Percentiles rank a stretch among this genome's conserved stretches.
phyloP scores from a whole-genome alignment of 495 filamentous ascomycete genomes.

The Penicillium flavigenum region DNA sequence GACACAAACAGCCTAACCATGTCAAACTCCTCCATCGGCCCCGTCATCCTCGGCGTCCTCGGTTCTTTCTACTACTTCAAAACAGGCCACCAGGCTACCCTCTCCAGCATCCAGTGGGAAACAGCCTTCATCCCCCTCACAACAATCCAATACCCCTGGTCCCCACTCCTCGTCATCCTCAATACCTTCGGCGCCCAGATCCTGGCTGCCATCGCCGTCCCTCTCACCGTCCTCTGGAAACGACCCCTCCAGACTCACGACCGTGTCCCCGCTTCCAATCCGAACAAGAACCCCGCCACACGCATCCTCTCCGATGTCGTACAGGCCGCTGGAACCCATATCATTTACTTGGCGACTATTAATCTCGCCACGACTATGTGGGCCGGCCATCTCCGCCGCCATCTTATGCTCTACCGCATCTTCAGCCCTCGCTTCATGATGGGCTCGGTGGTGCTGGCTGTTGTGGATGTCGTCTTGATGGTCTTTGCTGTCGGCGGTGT shows the following conservation, averaged over 20 bases:
- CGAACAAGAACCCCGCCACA: slow-evolving; percentile 44
- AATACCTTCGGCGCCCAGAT: slow-evolving; percentile 92
- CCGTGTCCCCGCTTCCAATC: slow-evolving; percentile 29
- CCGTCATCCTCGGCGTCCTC: slow-evolving; percentile 77
- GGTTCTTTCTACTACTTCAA: slow-evolving; percentile 96
- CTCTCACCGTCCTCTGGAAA: slow-evolving; percentile 87
- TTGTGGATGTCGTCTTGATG: slow-evolving; percentile 74
- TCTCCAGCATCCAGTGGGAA: slow-evolving; percentile 93
- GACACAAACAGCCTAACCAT: slow-evolving; percentile 67
- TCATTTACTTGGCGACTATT: slow-evolving; percentile 78
- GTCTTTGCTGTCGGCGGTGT: slow-evolving; percentile 68
- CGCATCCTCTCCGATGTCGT: slow-evolving; percentile 64
- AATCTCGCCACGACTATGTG: slow-evolving; percentile 81
- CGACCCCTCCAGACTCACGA: slow-evolving; percentile 46
- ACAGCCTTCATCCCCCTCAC: slow-evolving; percentile 88
- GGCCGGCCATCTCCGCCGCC: slow-evolving; percentile 80
- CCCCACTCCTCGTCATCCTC: slow-evolving; percentile 72
- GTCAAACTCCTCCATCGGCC: slow-evolving; percentile 70
- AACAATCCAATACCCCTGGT: slow-evolving; percentile 84
- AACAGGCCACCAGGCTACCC: slow-evolving; percentile 90
- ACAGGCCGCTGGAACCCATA: slow-evolving; percentile 66
- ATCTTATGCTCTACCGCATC: slow-evolving; percentile 97
- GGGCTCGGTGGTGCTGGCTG: slow-evolving; percentile 66
- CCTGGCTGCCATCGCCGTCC: slow-evolving; percentile 72
- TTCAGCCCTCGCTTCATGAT: slow-evolving; percentile 90